A percentile compares a stretch with the other conserved stretches of the same genome.
These are phyloP conservation scores for Butyriboletus loyo DNA, from an alignment of 768 basidiomycete species.

Conservation along the genomic window DNA sequence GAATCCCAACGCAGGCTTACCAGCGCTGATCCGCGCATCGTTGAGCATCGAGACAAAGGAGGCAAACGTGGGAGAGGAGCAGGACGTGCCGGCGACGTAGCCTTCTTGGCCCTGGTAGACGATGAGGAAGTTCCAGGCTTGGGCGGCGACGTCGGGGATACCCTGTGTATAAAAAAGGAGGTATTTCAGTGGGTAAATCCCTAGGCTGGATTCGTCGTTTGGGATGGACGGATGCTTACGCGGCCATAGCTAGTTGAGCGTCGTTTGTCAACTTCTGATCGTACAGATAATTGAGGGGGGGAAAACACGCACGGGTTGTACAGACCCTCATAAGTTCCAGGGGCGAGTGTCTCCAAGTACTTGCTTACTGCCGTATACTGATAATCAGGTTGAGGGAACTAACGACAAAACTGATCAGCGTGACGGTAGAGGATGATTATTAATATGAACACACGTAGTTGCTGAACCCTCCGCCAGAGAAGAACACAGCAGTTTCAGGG, in stretches of 20 bases:
- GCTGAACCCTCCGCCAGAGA: slow-evolving; percentile 77
- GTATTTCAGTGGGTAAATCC: background rate
- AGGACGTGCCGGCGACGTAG: slow-evolving; percentile 63
- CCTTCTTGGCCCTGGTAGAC: slow-evolving; percentile 37
- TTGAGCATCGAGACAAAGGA: slow-evolving; percentile 64
- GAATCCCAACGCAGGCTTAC: slow-evolving; percentile 53
- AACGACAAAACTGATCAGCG: background rate
- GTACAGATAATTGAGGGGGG: background rate
- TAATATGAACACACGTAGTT: slow-evolving; percentile 44
- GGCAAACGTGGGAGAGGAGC: slow-evolving; percentile 61
- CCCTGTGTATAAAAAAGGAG: slow-evolving; percentile 37
- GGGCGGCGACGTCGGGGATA: slow-evolving; percentile 67
- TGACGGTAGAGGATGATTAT: background rate
- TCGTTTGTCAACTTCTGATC: background rate
- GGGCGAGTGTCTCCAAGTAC: slow-evolving; percentile 45
- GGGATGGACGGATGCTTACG: slow-evolving; percentile 33
- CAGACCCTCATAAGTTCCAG: slow-evolving; percentile 52
- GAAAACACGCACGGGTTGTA: slow-evolving; percentile 51
- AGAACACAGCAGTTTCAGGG: slow-evolving; percentile 56
- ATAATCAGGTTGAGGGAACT: slow-evolving; percentile 56
- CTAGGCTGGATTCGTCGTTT: too few species aligned
- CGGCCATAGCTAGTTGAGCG: slow-evolving; percentile 49
- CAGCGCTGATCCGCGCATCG: slow-evolving; percentile 49
- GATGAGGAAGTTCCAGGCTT: slow-evolving; percentile 48
- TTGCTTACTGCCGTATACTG: slow-evolving; percentile 44